Evolutionary conservation across 116 monocot species (phyloP).

Genomic region (Zostera marina): DNA sequence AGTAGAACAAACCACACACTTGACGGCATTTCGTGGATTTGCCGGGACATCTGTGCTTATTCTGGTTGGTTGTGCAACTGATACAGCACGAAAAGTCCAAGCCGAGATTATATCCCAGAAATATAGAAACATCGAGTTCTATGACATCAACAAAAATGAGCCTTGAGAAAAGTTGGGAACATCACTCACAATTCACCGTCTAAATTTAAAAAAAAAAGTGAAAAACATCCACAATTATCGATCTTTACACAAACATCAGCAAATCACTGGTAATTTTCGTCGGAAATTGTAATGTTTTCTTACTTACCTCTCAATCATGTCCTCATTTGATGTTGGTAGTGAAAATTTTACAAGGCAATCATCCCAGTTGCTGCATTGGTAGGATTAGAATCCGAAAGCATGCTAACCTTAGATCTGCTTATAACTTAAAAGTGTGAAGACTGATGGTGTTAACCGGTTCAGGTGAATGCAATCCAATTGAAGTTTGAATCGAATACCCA

Average conservation of each 20-base stretch:
- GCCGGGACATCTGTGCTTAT: conserved; percentile 93
- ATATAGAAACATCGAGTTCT: conserved; percentile 94
- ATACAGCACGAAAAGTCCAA: conserved; percentile 92
- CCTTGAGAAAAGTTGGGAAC: conserved; percentile 11
- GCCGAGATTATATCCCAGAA: conserved; percentile 96
- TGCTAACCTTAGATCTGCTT: too few species aligned
- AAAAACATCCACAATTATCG: background rate
- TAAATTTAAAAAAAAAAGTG: background rate
- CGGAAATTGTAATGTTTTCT: background rate
- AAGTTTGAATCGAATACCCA: too few species aligned
- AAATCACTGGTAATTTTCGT: background rate
- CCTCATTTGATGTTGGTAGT: conserved; percentile 21
- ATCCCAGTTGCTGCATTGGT: conserved; percentile 77
- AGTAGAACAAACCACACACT: conserved; percentile 74
- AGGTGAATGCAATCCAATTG: too few species aligned
- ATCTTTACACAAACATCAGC: background rate
- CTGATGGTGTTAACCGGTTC: too few species aligned
- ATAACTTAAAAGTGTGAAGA: too few species aligned
- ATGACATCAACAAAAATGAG: conserved; percentile 44
- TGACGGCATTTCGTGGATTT: conserved; percentile 91
- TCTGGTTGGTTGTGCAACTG: conserved; percentile 95
- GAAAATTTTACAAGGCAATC: conserved; percentile 20
- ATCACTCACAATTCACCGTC: background rate
- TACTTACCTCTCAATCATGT: conserved; percentile 43
- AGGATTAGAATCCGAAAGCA: conserved; percentile 69